These are phyloP conservation scores for Solanum chaucha DNA, from an alignment of 257 asterid genomes.

Conservation along the genomic window DNA sequence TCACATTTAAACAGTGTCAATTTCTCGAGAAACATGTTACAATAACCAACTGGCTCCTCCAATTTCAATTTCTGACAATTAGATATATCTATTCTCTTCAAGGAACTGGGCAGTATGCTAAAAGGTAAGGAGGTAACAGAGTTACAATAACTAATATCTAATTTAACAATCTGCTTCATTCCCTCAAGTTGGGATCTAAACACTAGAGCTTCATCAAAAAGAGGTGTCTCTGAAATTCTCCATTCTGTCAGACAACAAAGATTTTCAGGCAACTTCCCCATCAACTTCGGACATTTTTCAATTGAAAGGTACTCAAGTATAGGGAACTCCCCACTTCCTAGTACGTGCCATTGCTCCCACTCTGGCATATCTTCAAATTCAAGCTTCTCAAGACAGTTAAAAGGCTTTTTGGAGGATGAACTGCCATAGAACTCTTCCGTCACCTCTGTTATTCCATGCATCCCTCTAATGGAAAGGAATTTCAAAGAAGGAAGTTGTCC, in stretches of 20 bases:
- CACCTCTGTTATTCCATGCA: not conserved
- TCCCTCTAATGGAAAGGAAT: not conserved
- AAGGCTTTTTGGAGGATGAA: not conserved
- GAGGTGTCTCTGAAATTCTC: no score
- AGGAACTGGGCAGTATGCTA: not conserved
- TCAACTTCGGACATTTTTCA: not conserved
- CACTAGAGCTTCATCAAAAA: not conserved
- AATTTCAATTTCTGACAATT: not conserved
- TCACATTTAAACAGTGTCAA: fast-evolving
- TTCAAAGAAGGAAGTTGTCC: not conserved
- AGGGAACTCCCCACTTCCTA: not conserved
- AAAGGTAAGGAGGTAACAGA: not conserved
- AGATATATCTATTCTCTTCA: fast-evolving
- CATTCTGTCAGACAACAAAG: not conserved
- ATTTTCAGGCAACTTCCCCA: not conserved
- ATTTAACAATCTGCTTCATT: not conserved
- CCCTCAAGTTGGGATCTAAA: not conserved
- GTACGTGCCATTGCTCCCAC: not conserved
- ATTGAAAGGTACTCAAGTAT: not conserved
- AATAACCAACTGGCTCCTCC: no score
- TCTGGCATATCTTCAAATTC: not conserved
- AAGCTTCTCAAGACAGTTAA: not conserved
- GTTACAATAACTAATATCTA: not conserved
- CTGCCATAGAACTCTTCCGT: not conserved
- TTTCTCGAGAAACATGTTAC: no score